phyloP scores from a whole-genome alignment of 1,139 yeast genomes.

The Magnusiomyces paraingens region DNA sequence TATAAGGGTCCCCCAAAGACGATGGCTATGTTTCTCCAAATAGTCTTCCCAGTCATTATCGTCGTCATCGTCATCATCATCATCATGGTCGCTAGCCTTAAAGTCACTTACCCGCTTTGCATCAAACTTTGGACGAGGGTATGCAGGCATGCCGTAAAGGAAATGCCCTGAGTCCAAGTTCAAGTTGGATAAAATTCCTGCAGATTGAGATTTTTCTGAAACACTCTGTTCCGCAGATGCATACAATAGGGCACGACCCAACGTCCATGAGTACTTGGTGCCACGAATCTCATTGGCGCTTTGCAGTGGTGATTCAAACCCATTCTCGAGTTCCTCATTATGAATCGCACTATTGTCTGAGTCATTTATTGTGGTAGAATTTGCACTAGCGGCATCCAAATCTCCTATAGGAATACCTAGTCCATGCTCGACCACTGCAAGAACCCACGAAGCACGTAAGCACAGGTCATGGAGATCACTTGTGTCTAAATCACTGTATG shows the following conservation, averaged over 20 bases:
- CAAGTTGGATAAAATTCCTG: conserved; percentile 1
- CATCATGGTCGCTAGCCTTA: conserved; percentile 1
- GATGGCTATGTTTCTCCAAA: conserved; percentile 39
- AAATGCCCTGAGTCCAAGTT: not conserved
- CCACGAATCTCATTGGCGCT: conserved; percentile 60
- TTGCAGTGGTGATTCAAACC: conserved; percentile 43
- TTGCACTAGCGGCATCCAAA: conserved; percentile 25
- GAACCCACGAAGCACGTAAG: conserved; percentile 66
- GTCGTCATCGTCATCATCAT: conserved; percentile 17
- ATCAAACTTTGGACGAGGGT: not conserved
- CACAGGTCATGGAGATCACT: conserved; percentile 49
- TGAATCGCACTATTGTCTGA: conserved; percentile 11
- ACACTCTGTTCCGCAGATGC: conserved; percentile 38
- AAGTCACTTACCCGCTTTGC: not conserved
- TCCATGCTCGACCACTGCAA: conserved; percentile 66
- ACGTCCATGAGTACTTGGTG: conserved; percentile 71
- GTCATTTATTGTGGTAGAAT: not conserved
- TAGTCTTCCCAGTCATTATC: conserved; percentile 34
- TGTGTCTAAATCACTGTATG: conserved; percentile 32
- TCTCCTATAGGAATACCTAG: conserved; percentile 55
- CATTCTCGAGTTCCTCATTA: conserved; percentile 17
- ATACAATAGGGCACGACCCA: conserved; percentile 72
- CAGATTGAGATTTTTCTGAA: not conserved
- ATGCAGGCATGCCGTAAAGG: not conserved
- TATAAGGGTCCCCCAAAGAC: conserved; percentile 50